Base-by-base conservation (phyloP, 371 early-diverging fungal genomes). In the Mortierella sp. region DNA sequence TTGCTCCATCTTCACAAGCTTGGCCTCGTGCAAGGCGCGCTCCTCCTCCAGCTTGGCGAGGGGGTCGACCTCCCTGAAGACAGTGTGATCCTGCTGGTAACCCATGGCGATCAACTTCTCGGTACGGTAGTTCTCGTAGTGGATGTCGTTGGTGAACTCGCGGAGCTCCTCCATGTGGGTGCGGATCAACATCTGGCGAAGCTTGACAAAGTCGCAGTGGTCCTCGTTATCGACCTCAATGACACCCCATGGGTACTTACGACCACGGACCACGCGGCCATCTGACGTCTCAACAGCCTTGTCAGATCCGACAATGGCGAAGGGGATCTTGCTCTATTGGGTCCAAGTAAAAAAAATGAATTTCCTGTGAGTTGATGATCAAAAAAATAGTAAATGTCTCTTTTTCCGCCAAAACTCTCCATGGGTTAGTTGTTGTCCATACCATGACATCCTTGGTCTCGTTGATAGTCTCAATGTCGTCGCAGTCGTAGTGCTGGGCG, bases 291-390 rank as follows among this genome's bases (percentile, higher is more conserved):
- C 96, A 44, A 98, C 94, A 80, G 96, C 95, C 87, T 95, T 94
- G 87, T 97, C 97, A 75, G 97, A 95, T 60, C 99, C 99, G 65
- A 99, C 97, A 80, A 99, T 96, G 63, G 99, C 98, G 83, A 99
- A 98, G 2, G 99, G 99, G 79, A 98, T 98, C 88, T 94, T 96
- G 92, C 89, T 90, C 92, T 93, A 80, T 42, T n/a, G 34, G 8
- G 19, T 52, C 19, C 44, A 68, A 16, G 45, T 45, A 21, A 19
- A 13, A 28, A 44, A 48, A 24, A 57, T 28, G 19, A 65, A 42
- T 5, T 55, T n/a, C 47, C 38, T 38, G 26, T 24, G 21, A 68
- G 42, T 38, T 21, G 3, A 3, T 21, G 42, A 9, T 3, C 68
- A 3, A 42, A 8, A 11, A 42, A 4, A 24, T n/a, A n/a, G 4